Evolutionary conservation across 768 basidiomycete species (phyloP), one percentile per base, ranked within the genome.

Genomic region (Tricholoma sp.): DNA sequence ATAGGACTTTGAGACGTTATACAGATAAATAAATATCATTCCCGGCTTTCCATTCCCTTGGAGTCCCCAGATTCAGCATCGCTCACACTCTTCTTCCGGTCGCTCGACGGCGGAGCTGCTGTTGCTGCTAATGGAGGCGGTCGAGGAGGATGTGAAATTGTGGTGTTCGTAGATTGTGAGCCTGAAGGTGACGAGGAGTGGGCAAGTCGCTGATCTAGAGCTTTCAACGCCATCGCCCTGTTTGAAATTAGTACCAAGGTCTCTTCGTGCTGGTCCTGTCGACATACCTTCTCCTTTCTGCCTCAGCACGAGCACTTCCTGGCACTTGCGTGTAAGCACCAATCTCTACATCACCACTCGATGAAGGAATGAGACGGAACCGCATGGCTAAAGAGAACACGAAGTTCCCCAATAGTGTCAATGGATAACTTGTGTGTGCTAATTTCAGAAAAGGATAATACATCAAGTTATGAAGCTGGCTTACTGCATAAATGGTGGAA

Each of bases 201-300:
- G 31, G 95, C 93, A 52, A 98, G 70, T 31, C 94, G 83, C 65
- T 97, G 94, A 64, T 99, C 97, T 34, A 99, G 81, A 3, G 97
- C 97, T 70, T 98, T 97, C 65, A 99, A 75, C 31, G 97, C 97
- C 78, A 99, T 84, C 1, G 95, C 94, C 63, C 96, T 97, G 65
- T 24, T 57, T 54, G 20, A 52, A n/a, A 56, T 31, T 55, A 60
- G 24, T 65, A 11, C 59, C 33, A 53, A 55, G 39, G 18, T 20
- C 6, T 34, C 17, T n/a, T 47, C 13, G 15, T 36, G 52, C 20
- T 37, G 28, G n/a, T 34, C 37, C 20, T 39, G 28, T 41, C 53
- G 13, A 69, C 83, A 55, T 59, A 94, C 94, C 96, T 82, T 76
- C 96, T 77, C 57, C 97, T 79, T 75, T 99, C 97, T 17, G 97